Conservation (phyloP, 768 basidiomycete genomes). For the Macrolepiota dolichaula region DNA sequence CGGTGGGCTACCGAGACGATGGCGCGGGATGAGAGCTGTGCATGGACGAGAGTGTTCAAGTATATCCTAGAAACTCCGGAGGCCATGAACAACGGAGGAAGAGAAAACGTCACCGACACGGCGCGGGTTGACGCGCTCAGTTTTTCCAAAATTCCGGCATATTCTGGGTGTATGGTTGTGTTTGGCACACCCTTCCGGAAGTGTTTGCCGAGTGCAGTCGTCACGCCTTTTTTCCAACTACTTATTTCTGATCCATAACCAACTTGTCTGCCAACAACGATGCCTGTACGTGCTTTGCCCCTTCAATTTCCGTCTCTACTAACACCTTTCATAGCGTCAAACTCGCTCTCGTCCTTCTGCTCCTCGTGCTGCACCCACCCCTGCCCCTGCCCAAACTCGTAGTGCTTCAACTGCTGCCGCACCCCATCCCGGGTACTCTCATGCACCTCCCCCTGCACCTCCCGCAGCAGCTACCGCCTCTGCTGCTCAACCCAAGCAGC, state of each 20-base stretch:
- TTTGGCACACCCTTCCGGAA: constrained; percentile 13
- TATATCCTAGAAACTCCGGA: constrained; percentile 16
- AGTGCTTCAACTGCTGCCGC: constrained; percentile 52
- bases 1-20: neutral
- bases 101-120: constrained; percentile 3
- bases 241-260: constrained; percentile 29
- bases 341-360: constrained; percentile 73
- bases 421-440: constrained; percentile 32
- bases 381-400: constrained; percentile 42
- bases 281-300: constrained; percentile 33
- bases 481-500: constrained; percentile 44
- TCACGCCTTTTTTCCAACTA: constrained; percentile 18
- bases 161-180: constrained; percentile 15
- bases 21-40: constrained; percentile 4
- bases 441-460: constrained; percentile 41
- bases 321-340: constrained; percentile 49
- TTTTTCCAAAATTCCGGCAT: neutral
- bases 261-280: constrained; percentile 18
- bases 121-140: neutral
- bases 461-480: constrained; percentile 41
- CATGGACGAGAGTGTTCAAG: constrained; percentile 12
- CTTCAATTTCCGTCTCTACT: constrained; percentile 4
- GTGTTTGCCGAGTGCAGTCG: neutral
- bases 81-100: constrained; percentile 15
- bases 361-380: constrained; percentile 36